Base-by-base conservation (phyloP, 139 green algal genomes). In the Astrephomene gubernaculifera region DNA sequence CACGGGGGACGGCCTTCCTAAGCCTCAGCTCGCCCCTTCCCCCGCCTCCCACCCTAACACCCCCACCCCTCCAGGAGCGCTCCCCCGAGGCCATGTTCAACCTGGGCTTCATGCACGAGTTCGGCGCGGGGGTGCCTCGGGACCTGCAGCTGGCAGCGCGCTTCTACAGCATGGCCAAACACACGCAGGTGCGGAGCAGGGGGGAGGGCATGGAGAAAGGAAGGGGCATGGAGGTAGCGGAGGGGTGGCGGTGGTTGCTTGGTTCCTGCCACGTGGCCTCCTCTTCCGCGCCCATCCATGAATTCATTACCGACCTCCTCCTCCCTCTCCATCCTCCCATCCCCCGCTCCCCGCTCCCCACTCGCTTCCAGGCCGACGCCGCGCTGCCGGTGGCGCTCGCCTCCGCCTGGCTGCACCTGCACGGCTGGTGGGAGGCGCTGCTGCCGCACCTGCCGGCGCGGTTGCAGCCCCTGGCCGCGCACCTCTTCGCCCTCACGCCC, bases 21-120 rank as follows among this genome's bases (percentile, higher is more conserved):
- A n/a, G n/a, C n/a, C n/a, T n/a, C n/a, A n/a, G n/a, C n/a, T n/a
- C n/a, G n/a, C n/a, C n/a, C n/a, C n/a, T n/a, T n/a, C n/a, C n/a
- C n/a, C n/a, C n/a, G n/a, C n/a, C n/a, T n/a, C n/a, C n/a, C n/a
- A n/a, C n/a, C n/a, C n/a, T n/a, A n/a, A n/a, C n/a, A 17, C 49
- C 49, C 49, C 49, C 49, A 12, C 49, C 49, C 17, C 75, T 41
- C 22, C 84, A 89, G 70, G 89, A 94, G 25, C 79, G 92, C 54
- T 90, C 70, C 41, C 63, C 92, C 8, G 93, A 98, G 86, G 96
- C 96, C 31, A 93, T 97, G 86, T 99, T 98, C 92, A 98, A 99
- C 90, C 88, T 99, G 29, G 97, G 96, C 25, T 97, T 92, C 86
- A 97, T 97, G 94, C 94, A 99, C 84, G 90, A 99, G 90, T 95